Evolutionary conservation across 192 early-diverging fungal genomes (phyloP).

Genomic region (Coemansia sp.): DNA sequence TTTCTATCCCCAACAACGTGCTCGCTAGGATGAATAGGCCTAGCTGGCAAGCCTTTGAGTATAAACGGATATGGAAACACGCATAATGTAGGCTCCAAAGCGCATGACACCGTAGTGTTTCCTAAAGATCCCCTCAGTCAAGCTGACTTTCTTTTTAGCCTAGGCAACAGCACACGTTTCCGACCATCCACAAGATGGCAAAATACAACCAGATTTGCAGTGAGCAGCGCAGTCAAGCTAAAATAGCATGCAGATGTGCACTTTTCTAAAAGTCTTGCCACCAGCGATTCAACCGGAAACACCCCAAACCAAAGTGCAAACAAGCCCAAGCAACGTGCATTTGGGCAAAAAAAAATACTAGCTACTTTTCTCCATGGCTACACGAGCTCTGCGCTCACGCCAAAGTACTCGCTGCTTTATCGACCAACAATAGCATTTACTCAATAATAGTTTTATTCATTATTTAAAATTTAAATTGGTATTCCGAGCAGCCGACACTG

Average conservation of each 20-base stretch:
- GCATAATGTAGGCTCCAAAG: background rate
- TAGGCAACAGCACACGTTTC: background rate
- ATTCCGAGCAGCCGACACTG: slow-evolving; percentile 62
- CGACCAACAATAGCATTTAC: background rate
- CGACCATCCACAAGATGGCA: background rate
- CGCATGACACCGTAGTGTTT: background rate
- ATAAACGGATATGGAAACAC: background rate
- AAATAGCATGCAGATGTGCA: background rate
- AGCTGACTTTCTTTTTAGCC: background rate
- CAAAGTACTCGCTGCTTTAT: background rate
- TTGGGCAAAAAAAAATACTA: background rate
- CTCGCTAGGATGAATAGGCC: background rate
- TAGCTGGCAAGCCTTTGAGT: background rate
- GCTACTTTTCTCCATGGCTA: background rate
- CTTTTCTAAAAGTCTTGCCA: background rate
- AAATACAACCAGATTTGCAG: background rate
- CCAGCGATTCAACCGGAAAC: background rate
- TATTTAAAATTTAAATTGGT: slow-evolving; percentile 13
- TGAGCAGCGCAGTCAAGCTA: background rate
- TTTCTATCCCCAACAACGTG: background rate
- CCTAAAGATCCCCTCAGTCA: background rate
- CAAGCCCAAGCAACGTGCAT: background rate
- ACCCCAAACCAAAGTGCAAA: background rate
- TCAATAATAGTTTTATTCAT: background rate
- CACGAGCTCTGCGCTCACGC: background rate